Percentiles rank a stretch among this genome's conserved stretches.
Conservation (phyloP, 495 filamentous ascomycete genomes). For the Aspergillus conjunctus region DNA sequence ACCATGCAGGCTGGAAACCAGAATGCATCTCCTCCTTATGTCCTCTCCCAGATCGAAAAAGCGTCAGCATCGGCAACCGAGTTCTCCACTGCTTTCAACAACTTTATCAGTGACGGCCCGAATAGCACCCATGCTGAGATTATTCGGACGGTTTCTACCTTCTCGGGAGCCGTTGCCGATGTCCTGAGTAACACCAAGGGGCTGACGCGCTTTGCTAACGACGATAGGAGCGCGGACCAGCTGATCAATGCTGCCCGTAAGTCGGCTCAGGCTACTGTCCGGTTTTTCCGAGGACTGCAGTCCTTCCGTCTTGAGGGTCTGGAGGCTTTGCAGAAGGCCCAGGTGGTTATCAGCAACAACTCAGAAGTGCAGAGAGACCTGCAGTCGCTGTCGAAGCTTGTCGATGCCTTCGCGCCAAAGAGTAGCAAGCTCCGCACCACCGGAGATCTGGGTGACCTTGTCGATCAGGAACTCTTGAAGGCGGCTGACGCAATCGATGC, state of each 20-base stretch:
- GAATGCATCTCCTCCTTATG: conserved; percentile 93
- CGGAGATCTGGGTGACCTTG: conserved; percentile 89
- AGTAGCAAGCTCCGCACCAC: conserved; percentile 75
- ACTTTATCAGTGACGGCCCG: conserved; percentile 94
- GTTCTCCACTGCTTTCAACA: conserved; percentile 96
- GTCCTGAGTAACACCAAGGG: conserved; percentile 96
- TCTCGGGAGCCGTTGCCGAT: conserved; percentile 87
- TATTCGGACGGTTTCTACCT: conserved; percentile 88
- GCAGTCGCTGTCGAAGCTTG: conserved; percentile 86
- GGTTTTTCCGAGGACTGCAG: conserved; percentile 92
- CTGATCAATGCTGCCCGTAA: conserved; percentile 78
- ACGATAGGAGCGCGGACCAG: conserved; percentile 89
- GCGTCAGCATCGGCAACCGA: conserved; percentile 92
- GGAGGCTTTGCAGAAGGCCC: conserved; percentile 84
- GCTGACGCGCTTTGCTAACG: conserved; percentile 87
- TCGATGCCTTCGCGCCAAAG: conserved; percentile 86
- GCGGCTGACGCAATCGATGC: conserved; percentile 96
- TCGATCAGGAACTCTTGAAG: conserved; percentile 87
- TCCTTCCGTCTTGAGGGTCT: conserved; percentile 91
- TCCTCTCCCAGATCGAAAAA: conserved; percentile 95
- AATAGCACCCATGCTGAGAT: conserved; percentile 89
- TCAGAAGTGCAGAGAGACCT: conserved; percentile 90
- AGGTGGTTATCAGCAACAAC: conserved; percentile 95
- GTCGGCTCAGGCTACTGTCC: conserved; percentile 84
- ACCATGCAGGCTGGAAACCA: conserved; percentile 98